Evolutionary conservation across 2,329 filamentous ascomycete species (phyloP).

Genomic region (Plenodomus biglobosus): DNA sequence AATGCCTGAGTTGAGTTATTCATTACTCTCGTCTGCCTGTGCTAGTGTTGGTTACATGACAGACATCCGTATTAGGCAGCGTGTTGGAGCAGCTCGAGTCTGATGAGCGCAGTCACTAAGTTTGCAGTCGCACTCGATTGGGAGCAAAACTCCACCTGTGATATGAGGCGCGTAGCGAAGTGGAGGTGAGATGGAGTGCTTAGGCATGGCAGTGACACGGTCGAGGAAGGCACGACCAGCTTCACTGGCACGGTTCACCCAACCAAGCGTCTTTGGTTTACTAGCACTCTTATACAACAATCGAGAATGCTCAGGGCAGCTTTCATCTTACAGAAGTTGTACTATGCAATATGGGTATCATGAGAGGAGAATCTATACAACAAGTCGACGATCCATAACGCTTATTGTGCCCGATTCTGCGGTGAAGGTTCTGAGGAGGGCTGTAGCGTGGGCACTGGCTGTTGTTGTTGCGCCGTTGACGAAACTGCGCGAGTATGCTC

Average conservation of each 20-base stretch:
- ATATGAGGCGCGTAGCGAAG: background rate
- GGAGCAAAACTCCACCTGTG: background rate
- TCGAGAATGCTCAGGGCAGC: no score
- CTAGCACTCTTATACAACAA: background rate
- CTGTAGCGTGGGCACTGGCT: background rate
- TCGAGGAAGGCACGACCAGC: background rate
- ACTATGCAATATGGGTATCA: constrained; percentile 42
- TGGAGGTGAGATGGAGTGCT: background rate
- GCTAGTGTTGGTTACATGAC: background rate
- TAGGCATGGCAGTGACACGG: no score
- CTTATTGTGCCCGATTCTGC: background rate
- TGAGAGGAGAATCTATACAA: constrained; percentile 31
- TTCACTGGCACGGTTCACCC: background rate
- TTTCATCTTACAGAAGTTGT: no score
- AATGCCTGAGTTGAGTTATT: background rate
- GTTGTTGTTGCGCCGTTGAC: constrained; percentile 1
- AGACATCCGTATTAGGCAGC: background rate
- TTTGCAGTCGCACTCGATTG: background rate
- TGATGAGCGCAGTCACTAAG: background rate
- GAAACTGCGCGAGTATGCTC: background rate
- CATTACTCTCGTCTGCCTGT: background rate
- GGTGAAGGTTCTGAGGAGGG: background rate
- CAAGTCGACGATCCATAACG: background rate
- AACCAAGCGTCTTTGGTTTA: no score
- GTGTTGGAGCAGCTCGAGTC: background rate